Conservation (phyloP, 352 stramenopile genomes). For the Phytopythium delawarense region DNA sequence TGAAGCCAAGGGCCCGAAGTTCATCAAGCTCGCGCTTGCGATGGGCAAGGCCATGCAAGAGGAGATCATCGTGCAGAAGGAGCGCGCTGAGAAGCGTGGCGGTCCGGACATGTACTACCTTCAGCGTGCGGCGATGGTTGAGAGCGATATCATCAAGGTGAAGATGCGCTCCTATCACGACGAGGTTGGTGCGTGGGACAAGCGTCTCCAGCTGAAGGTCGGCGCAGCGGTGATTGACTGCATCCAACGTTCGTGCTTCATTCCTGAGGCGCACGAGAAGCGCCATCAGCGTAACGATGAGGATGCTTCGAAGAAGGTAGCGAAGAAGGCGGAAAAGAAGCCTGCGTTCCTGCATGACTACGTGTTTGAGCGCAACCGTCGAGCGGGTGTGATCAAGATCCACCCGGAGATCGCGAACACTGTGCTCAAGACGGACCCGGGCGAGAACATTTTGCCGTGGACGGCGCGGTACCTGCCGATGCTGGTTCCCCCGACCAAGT, state of each 20-base stretch:
- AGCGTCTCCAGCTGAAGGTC: conserved; percentile 88
- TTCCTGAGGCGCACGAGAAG: conserved; percentile 23
- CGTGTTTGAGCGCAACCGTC: conserved; percentile 76
- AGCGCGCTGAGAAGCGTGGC: conserved; percentile 25
- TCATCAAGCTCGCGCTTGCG: conserved; percentile 72
- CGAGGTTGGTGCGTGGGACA: conserved; percentile 82
- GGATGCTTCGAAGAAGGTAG: conserved; percentile 9
- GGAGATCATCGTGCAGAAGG: conserved; percentile 64
- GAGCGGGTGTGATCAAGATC: conserved; percentile 75
- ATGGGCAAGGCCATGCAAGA: conserved; percentile 78
- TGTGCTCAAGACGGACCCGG: conserved; percentile 44
- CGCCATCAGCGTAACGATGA: conserved; percentile 4
- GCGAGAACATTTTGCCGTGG: conserved; percentile 66
- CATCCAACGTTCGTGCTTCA: conserved; percentile 77
- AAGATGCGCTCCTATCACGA: conserved; percentile 66
- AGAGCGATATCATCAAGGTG: conserved; percentile 25
- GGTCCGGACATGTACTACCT: conserved; percentile 30
- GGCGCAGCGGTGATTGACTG: conserved; percentile 74
- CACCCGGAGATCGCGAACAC: conserved; percentile 53
- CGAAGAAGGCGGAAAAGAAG: conserved; percentile 24
- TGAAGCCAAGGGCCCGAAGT: conserved; percentile 66
- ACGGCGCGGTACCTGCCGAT: conserved; percentile 93
- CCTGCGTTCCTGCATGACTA: conserved; percentile 74
- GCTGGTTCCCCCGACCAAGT: conserved; percentile 93
- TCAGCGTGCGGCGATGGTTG: conserved; percentile 20